Conservation (phyloP, 768 basidiomycete species). For the Sarcodon sp. region DNA sequence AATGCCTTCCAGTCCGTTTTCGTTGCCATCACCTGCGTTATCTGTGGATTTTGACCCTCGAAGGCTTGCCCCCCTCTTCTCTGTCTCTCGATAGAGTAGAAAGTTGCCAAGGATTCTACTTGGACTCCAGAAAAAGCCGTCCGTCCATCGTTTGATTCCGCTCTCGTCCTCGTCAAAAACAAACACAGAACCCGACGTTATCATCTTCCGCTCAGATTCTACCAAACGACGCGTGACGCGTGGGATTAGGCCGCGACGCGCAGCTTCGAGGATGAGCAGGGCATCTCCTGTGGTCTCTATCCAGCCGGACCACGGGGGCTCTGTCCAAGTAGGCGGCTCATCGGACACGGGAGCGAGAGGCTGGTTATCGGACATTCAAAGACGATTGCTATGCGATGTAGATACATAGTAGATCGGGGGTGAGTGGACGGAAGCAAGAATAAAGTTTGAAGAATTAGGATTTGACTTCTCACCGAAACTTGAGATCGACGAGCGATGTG, state of each 20-base stretch:
- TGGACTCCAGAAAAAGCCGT: constrained; percentile 94
- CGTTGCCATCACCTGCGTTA: constrained; percentile 2
- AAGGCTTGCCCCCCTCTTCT: constrained; percentile 64
- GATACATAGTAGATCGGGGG: no score
- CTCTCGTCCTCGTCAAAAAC: constrained; percentile 97
- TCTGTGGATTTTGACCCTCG: neutral
- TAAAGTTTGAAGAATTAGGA: no score
- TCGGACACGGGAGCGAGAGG: neutral
- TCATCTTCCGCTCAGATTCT: constrained; percentile 87
- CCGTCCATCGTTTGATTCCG: constrained; percentile 96
- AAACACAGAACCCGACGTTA: constrained; percentile 87
- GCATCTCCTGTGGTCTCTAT: constrained; percentile 94
- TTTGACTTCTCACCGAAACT: no score
- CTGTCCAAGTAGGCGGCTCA: constrained; percentile 42
- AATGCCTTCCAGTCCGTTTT: constrained; percentile 6
- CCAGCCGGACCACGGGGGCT: constrained; percentile 89
- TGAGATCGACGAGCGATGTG: no score
- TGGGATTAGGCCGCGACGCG: constrained; percentile 79
- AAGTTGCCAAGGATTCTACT: constrained; percentile 91
- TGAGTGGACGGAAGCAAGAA: no score
- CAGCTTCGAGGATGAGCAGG: constrained; percentile 92
- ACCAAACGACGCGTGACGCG: constrained; percentile 86
- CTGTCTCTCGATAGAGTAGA: constrained; percentile 88
- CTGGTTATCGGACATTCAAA: neutral
- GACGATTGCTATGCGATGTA: no score